Base-by-base conservation (phyloP, 1,284 basidiomycete genomes). In the Sporisorium sorghi region DNA sequence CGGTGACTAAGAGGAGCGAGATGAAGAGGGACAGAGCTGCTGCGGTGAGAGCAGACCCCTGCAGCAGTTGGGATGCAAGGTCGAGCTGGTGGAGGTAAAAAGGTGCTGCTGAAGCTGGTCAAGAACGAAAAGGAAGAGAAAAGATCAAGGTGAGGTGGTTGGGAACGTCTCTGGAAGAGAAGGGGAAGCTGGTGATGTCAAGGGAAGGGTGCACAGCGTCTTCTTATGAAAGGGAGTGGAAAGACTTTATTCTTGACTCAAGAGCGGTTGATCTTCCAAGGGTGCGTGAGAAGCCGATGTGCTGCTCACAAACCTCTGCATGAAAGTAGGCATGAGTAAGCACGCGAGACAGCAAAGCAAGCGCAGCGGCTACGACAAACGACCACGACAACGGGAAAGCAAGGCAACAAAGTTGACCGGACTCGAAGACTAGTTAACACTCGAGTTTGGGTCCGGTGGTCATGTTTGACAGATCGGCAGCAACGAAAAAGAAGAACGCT, bases 391-490 rank as follows among this genome's bases (percentile, higher is more conserved):
- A 19, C 14, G 26, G 24, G 46, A 3, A 39, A 48, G 32, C 35
- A 39, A 28, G n/a, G n/a, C 10, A 3, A n/a, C 15, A 9, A 19
- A 42, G 39, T 42, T 53, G 51, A 53, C 51, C 39, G 39, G 44
- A 42, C 51, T 53, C 51, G 51, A 15, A 15, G 11, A 23, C n/a
- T n/a, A 37, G 5, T 17, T 12, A 4, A 17, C 15, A 17, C 28
- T n/a, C n/a, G 28, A 39, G 40, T 32, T 15, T 21, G 21, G 1
- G 40, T 42, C 28, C n/a, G n/a, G 23, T 53, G 1, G 40, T 42
- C 28, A 23, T 26, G 23, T 53, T 53, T 32, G 40, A 53, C 51
- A 24, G 51, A 43, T 53, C 51, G 51, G 40, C 51, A 53, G 26
- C 39, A 53, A 32, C 40, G 11, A 28, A 40, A 40, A 40, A 9